Base-by-base conservation (phyloP, 495 filamentous ascomycete genomes). In the Talaromyces stipitatus region DNA sequence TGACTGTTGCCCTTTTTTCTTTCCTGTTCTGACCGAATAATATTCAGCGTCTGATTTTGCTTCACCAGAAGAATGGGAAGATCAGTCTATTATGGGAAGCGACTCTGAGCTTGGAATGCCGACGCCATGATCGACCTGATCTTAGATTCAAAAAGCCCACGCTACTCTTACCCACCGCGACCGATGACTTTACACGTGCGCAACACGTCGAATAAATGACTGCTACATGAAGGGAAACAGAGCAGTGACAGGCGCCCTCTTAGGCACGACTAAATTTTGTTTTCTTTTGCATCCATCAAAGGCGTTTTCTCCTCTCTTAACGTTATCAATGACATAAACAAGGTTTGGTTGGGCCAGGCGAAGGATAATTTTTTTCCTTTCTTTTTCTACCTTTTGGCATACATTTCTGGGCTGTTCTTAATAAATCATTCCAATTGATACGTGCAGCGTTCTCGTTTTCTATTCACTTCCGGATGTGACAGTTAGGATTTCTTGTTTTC, bases 51-150 rank as follows among this genome's bases (percentile, higher is more conserved):
- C 74, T 65, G 71, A 78, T 62, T 28, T 70, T 33, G 62, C 66
- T 58, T 76, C 72, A 54, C 57, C 67, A 50, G 73, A 77, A 33
- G 73, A 75, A 60, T 77, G 74, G 74, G 74, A 76, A 57, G 69
- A 72, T 27, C 68, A 72, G 32, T 77, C 73, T n/a, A 61, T 60
- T 20, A 61, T 77, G 59, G 72, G 67, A 20, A 75, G 70, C 30
- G 74, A 76, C 60, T 76, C 73, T 16, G 74, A 77, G 24, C 64
- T 71, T 60, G 72, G 73, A 20, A 50, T 73, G 28, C 65, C 61
- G n/a, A 71, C 69, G 33, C 73, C 73, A 38, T 75, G 60, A 58
- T 46, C 16, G 16, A 26, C 29, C 55, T 33, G 32, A 43, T 24
- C 11, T 18, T 10, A 47, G 18, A n/a, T 16, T 26, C 36, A 41